These are phyloP conservation scores for Toxoplasma gondii DNA, from an alignment of 169 alveolate species.

Conservation along the genomic window DNA sequence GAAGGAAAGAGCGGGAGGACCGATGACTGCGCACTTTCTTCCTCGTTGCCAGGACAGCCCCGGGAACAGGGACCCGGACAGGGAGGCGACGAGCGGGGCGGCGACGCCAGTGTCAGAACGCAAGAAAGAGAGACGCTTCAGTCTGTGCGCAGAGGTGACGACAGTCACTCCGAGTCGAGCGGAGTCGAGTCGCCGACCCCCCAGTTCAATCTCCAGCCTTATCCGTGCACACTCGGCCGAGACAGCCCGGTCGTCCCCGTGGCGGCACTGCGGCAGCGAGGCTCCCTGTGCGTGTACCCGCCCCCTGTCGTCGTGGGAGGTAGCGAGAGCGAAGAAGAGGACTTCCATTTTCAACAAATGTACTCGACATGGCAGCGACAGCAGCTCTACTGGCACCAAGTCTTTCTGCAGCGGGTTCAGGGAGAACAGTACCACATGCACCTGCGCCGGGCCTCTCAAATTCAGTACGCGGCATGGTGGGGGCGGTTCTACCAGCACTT, in stretches of 20 bases:
- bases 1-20: no score
- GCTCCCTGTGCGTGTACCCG: not conserved
- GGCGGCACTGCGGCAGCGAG: not conserved
- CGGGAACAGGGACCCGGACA: no score
- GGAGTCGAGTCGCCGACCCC: no score
- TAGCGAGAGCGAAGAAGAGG: not conserved
- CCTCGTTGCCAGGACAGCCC: no score
- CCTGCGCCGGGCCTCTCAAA: not conserved
- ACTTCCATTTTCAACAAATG: not conserved
- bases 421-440: not conserved
- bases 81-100: no score
- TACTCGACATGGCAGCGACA: not conserved
- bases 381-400: not conserved
- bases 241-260: not conserved
- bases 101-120: no score
- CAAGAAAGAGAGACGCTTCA: no score
- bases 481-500: not conserved
- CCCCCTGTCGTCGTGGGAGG: not conserved
- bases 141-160: no score
- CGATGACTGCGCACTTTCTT: no score
- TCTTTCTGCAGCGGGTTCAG: not conserved
- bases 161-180: no score
- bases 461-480: not conserved
- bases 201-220: not conserved
- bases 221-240: not conserved